Conservation (phyloP, 2,329 filamentous ascomycete species). For the Bipolaris sorokiniana region DNA sequence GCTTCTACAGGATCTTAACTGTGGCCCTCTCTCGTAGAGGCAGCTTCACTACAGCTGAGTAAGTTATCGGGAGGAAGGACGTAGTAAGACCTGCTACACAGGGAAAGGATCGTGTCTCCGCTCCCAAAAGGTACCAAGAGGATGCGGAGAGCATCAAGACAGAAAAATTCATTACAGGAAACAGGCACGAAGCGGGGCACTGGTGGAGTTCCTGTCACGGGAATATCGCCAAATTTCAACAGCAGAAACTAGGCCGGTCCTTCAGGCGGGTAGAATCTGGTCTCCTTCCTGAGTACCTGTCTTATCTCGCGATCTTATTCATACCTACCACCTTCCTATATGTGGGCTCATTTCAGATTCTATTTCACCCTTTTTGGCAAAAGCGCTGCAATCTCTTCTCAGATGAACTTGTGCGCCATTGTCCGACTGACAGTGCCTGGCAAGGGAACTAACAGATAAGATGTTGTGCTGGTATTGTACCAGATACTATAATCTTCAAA, state of each 20-base stretch:
- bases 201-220: background rate
- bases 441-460: background rate
- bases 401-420: background rate
- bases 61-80: background rate
- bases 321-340: background rate
- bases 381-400: background rate
- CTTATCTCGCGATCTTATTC: background rate
- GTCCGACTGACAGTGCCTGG: background rate
- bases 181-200: background rate
- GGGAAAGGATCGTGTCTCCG: background rate
- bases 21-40: background rate
- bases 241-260: background rate
- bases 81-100: background rate
- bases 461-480: background rate
- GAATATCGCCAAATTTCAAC: background rate
- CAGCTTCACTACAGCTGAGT: background rate
- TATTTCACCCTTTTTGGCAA: background rate
- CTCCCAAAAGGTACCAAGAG: background rate
- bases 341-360: background rate
- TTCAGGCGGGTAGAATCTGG: background rate
- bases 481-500: background rate
- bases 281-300: background rate
- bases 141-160: background rate
- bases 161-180: background rate
- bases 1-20: background rate